Evolutionary conservation across 2,329 filamentous ascomycete species (phyloP).

Genomic region (Fusarium longipes): DNA sequence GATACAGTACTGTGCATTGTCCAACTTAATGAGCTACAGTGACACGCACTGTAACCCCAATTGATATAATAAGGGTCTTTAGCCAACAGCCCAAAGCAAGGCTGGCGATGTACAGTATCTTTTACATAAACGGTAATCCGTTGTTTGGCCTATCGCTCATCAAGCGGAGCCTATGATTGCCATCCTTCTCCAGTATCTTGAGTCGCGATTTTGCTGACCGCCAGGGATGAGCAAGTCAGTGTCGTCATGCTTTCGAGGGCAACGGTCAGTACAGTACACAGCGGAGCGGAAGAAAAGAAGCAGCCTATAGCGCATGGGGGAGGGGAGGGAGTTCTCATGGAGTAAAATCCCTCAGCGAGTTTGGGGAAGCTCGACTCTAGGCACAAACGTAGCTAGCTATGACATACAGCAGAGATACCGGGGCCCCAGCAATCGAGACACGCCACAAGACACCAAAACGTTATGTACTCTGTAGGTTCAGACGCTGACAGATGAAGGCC

Average conservation of each 20-base stretch:
- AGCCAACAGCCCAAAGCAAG: slow-evolving; percentile 14
- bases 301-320: slow-evolving; percentile 34
- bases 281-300: slow-evolving; percentile 17
- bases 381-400: slow-evolving; percentile 39
- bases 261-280: slow-evolving; percentile 24
- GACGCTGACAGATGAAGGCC: slow-evolving; percentile 2
- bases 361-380: slow-evolving; percentile 33
- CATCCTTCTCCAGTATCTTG: slow-evolving; percentile 38
- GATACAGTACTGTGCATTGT: neutral
- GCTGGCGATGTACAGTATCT: slow-evolving; percentile 11
- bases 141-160: slow-evolving; percentile 1
- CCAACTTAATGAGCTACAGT: slow-evolving; percentile 12
- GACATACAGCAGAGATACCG: slow-evolving; percentile 45
- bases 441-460: slow-evolving; percentile 29
- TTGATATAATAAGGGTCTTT: slow-evolving; percentile 12
- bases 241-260: slow-evolving; percentile 42
- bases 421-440: slow-evolving; percentile 29
- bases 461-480: slow-evolving; percentile 30
- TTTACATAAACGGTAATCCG: slow-evolving; percentile 31
- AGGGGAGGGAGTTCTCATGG: slow-evolving; percentile 27
- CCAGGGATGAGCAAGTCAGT: slow-evolving; percentile 40
- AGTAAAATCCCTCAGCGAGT: slow-evolving; percentile 47
- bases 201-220: slow-evolving; percentile 47
- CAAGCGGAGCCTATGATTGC: slow-evolving; percentile 21
- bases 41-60: neutral